phyloP scores from a whole-genome alignment of 805 yeast species.

The Zygotorulaspora danielsina region DNA sequence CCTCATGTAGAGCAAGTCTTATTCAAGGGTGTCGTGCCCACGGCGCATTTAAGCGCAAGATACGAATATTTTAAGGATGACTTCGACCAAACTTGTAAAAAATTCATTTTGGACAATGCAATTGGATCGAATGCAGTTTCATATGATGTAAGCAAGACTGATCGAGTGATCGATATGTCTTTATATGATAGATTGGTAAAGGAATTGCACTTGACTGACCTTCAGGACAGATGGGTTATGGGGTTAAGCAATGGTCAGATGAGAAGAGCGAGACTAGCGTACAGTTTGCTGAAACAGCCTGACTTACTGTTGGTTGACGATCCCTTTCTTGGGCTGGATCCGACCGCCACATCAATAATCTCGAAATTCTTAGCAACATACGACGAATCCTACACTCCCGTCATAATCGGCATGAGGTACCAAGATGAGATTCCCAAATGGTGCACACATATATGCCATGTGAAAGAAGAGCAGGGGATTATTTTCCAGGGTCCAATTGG shows the following conservation, averaged over 20 bases:
- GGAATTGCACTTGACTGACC: conserved; percentile 49
- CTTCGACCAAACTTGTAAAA: conserved; percentile 65
- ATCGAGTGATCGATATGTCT: conserved; percentile 31
- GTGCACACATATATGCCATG: conserved; percentile 69
- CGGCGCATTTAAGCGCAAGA: conserved; percentile 81
- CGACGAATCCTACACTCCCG: conserved; percentile 34
- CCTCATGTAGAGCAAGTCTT: conserved; percentile 35
- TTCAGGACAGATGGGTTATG: conserved; percentile 73
- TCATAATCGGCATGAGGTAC: conserved; percentile 69
- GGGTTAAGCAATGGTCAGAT: conserved; percentile 92
- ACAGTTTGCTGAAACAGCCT: conserved; percentile 63
- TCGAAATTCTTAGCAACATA: conserved; percentile 36
- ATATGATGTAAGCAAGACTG: conserved; percentile 33
- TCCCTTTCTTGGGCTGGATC: conserved; percentile 89
- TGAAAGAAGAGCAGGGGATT: conserved; percentile 49
- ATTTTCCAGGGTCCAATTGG: conserved; percentile 44
- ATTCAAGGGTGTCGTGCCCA: conserved; percentile 45
- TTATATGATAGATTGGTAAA: conserved; percentile 44
- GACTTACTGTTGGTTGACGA: conserved; percentile 74
- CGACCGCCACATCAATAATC: conserved; percentile 58
- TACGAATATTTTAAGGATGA: conserved; percentile 85
- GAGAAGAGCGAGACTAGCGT: conserved; percentile 83
- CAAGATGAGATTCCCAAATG: conserved; percentile 78
- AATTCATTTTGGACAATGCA: conserved; percentile 52
- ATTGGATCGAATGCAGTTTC: conserved; percentile 42